Percentiles rank a stretch among this genome's conserved stretches.
These are phyloP conservation scores for Urochloa ruziziensis DNA, from an alignment of 176 grass and related monocot species.

Conservation along the genomic window DNA sequence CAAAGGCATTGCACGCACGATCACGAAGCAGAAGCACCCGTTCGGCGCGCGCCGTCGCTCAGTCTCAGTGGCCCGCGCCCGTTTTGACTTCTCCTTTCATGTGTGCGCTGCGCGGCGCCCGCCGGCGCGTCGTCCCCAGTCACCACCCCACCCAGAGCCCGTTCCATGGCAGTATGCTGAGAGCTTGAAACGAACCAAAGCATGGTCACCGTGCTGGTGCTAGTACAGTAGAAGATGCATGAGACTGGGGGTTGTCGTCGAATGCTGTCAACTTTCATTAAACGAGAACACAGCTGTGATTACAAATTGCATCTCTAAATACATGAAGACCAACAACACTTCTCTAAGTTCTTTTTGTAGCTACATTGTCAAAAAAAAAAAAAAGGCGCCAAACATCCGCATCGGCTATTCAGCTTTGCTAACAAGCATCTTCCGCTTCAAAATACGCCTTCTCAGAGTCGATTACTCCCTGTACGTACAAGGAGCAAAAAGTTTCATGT, in stretches of 20 bases:
- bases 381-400: not conserved
- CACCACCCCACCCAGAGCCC: too few relatives aligned
- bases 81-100: too few relatives aligned
- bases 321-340: not conserved
- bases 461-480: constrained; percentile 48
- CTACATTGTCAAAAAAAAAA: not conserved
- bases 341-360: not conserved
- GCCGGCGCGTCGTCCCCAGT: too few relatives aligned
- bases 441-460: constrained; percentile 60
- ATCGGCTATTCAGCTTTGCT: constrained; percentile 12
- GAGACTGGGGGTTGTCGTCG: too few relatives aligned
- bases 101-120: too few relatives aligned
- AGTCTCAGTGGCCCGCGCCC: too few relatives aligned
- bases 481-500: not conserved
- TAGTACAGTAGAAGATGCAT: too few relatives aligned
- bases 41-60: too few relatives aligned
- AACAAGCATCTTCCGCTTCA: constrained; percentile 27
- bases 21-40: not conserved
- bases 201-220: too few relatives aligned
- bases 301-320: not conserved
- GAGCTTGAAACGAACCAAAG: too few relatives aligned
- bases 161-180: too few relatives aligned
- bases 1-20: not conserved
- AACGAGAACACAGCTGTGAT: not conserved
- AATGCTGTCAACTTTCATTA: not conserved